These are phyloP conservation scores for Purpureocillium takamizusanense DNA, from an alignment of 2,329 filamentous ascomycete genomes.

Conservation along the genomic window DNA sequence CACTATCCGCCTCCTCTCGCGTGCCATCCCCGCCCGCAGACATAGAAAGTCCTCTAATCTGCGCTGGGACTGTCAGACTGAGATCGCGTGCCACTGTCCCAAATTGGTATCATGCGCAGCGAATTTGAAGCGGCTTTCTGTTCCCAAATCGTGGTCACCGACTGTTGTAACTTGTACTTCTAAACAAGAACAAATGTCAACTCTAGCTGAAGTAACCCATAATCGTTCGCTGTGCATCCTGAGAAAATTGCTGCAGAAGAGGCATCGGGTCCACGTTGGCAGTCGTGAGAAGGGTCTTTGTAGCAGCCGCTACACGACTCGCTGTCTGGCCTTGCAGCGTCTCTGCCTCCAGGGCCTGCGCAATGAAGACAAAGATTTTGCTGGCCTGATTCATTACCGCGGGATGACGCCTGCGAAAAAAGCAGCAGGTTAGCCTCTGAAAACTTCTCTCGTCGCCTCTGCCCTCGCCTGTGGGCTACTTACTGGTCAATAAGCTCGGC, in stretches of 20 bases:
- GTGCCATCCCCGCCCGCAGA: too few species aligned
- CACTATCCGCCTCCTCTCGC: too few species aligned
- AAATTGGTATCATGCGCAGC: neutral
- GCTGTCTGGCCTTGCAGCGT: conserved; percentile 81
- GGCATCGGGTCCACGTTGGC: conserved; percentile 69
- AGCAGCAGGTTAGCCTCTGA: conserved; percentile 17
- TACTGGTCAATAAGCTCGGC: conserved; percentile 90
- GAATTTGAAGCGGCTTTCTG: neutral
- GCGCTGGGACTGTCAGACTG: too few species aligned
- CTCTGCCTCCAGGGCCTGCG: conserved; percentile 82
- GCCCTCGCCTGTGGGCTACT: conserved; percentile 31
- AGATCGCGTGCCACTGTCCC: too few species aligned
- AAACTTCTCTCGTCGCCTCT: neutral
- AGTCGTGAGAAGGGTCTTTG: conserved; percentile 66
- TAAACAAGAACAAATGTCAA: neutral
- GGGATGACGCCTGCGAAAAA: conserved; percentile 65
- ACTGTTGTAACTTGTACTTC: neutral
- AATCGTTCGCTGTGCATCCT: conserved; percentile 73
- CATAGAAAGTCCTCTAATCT: too few species aligned
- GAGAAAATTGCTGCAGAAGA: conserved; percentile 64
- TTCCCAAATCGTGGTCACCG: too few species aligned
- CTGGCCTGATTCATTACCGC: conserved; percentile 67
- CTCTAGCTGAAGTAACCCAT: conserved; percentile 65
- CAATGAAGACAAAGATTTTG: conserved; percentile 78
- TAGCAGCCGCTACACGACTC: conserved; percentile 63